These are phyloP conservation scores for Chondrus crispus DNA, from an alignment of 23 red algal genomes.

Conservation along the genomic window DNA sequence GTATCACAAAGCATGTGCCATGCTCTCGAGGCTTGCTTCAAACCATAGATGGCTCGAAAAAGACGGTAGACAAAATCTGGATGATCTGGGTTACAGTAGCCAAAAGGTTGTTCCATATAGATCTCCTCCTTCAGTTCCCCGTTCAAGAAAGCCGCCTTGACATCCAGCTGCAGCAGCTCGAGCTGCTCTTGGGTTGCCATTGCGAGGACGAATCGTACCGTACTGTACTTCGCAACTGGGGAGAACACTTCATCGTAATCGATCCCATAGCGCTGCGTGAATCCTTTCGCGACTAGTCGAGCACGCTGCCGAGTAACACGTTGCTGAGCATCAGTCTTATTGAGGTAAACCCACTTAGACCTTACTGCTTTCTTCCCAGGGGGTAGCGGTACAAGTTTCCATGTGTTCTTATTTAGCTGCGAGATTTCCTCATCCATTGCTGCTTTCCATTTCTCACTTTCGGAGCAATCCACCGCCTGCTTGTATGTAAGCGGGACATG, in stretches of 20 bases:
- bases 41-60: neutral
- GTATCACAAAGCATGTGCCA: neutral
- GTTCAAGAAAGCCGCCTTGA: constrained; percentile 8
- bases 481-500: neutral
- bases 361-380: neutral
- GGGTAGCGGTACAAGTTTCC: neutral
- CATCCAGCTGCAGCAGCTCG: neutral
- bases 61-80: neutral
- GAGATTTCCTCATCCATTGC: neutral
- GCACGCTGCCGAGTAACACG: neutral
- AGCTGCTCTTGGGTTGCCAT: neutral
- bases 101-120: neutral
- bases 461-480: neutral
- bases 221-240: neutral
- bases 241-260: neutral
- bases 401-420: neutral
- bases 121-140: neutral
- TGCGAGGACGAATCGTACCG: neutral
- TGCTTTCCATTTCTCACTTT: neutral
- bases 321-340: neutral
- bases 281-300: neutral
- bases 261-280: neutral
- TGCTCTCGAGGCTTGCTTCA: constrained; percentile 24
- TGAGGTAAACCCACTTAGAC: neutral
- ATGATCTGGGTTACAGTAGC: neutral